A percentile compares a stretch with the other conserved stretches of the same genome.
These are phyloP conservation scores for Pythium rhizo-oryzae DNA, from an alignment of 352 stramenopile species.

Conservation along the genomic window DNA sequence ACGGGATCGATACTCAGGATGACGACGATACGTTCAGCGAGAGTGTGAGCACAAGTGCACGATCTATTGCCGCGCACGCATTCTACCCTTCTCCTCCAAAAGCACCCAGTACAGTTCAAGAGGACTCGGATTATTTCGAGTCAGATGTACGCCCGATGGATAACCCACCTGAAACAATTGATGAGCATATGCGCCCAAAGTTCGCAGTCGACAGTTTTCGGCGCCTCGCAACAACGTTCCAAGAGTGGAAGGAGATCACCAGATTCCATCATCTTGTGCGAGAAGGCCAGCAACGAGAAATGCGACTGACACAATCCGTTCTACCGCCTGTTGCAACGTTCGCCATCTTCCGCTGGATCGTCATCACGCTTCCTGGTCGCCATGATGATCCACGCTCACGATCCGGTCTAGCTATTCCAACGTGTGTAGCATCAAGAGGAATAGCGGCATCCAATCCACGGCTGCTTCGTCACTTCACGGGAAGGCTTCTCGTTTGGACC, in stretches of 20 bases:
- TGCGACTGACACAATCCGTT: constrained; percentile 28
- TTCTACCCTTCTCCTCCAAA: constrained; percentile 1
- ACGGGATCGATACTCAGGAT: background rate
- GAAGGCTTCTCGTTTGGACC: constrained; percentile 20
- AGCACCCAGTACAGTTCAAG: background rate
- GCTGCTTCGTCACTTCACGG: constrained; percentile 23
- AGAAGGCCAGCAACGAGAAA: constrained; percentile 30
- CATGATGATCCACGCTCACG: constrained; percentile 9
- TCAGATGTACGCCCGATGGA: background rate
- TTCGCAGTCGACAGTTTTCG: constrained; percentile 17
- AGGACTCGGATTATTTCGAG: background rate
- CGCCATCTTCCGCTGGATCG: constrained; percentile 57
- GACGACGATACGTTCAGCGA: background rate
- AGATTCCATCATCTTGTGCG: constrained; percentile 37
- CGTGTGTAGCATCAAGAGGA: constrained; percentile 33
- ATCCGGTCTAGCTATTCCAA: constrained; percentile 33
- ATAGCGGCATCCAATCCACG: constrained; percentile 2
- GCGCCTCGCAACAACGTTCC: constrained; percentile 42
- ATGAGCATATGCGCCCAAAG: background rate
- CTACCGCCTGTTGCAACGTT: constrained; percentile 38
- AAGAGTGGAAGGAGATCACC: constrained; percentile 49
- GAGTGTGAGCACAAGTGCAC: constrained; percentile 1
- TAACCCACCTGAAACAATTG: background rate
- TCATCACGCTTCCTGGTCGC: constrained; percentile 35
- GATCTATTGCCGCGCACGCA: constrained; percentile 3